Conservation (phyloP, 2,329 filamentous ascomycete genomes). For the Aspergillus cejpii region DNA sequence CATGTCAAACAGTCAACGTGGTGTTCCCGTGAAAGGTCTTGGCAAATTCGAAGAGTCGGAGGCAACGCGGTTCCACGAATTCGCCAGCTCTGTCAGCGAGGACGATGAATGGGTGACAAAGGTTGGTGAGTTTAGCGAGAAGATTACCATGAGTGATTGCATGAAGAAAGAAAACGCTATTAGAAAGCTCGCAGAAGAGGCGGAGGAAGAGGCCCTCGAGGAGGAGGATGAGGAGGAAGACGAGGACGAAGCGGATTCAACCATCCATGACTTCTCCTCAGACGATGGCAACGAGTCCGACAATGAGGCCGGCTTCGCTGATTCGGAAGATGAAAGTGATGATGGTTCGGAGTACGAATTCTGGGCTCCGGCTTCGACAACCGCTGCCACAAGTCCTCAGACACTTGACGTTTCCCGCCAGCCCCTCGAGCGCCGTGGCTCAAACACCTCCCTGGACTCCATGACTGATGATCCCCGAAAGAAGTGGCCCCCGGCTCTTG, state of each 20-base stretch:
- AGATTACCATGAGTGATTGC: slow-evolving; percentile 83
- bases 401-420: slow-evolving; percentile 45
- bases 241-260: slow-evolving; percentile 46
- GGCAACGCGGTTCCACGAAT: slow-evolving; percentile 68
- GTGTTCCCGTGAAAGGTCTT: slow-evolving; percentile 32
- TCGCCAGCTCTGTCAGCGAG: slow-evolving; percentile 71
- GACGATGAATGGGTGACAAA: slow-evolving; percentile 91
- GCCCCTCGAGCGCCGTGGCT: slow-evolving; percentile 42
- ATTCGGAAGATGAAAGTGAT: slow-evolving; percentile 58
- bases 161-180: slow-evolving; percentile 85
- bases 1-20: slow-evolving; percentile 15
- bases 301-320: slow-evolving; percentile 65
- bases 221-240: slow-evolving; percentile 58
- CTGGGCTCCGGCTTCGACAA: slow-evolving; percentile 48
- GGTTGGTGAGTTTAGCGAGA: slow-evolving; percentile 55
- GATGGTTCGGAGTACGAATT: slow-evolving; percentile 59
- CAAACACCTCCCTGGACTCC: slow-evolving; percentile 52
- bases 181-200: slow-evolving; percentile 77
- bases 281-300: slow-evolving; percentile 75
- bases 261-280: slow-evolving; percentile 43
- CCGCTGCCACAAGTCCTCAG: slow-evolving; percentile 50
- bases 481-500: slow-evolving; percentile 28
- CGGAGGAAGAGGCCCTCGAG: slow-evolving; percentile 78
- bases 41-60: slow-evolving; percentile 40
- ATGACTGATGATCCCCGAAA: slow-evolving; percentile 27